Base-by-base conservation (phyloP, 148 eudicot genomes). In the Suaeda aralocaspica region DNA sequence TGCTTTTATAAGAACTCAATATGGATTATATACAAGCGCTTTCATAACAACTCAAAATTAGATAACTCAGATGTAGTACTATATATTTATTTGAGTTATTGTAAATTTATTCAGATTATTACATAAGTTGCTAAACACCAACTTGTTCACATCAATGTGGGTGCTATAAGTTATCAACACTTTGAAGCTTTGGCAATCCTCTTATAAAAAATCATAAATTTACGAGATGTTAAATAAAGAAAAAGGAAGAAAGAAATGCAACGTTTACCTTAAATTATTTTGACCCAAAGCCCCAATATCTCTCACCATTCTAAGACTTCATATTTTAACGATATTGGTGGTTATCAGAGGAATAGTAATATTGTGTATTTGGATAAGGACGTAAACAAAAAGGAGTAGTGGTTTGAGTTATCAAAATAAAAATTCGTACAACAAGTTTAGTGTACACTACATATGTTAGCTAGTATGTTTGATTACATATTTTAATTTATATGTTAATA, bases 291-390 rank as follows among this genome's bases (percentile, higher is more conserved):
- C 9, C 77, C 77, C 15, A 21, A 0, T n/a, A n/a, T n/a, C 10
- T 26, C 24, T 77, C 76, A 78, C 15, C 52, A 39, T 14, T 44
- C 57, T 15, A 68, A 11, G 1, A 78, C 70, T 49, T 68, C 69
- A 28, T 34, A 53, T 59, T 78, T 78, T 4, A 45, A 3, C 4
- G 2, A 18, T 77, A 77, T 25, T 59, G 80, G 10, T 24, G 46
- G 4, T 77, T 77, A 3, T 50, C 29, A 1, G 77, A 70, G 67
- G 72, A 77, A 55, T 72, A 78, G 19, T 67, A 78, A 29, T 78
- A 78, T 77, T 77, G 42, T 14, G 49, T 31, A 24, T 14, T 7
- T 34, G 22, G 25, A 22, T 25, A n/a, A n/a, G 9, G 36, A 0
- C 2, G 21, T 6, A 57, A 11, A 61, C 9, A 49, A 22, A 62